Evolutionary conservation across 768 basidiomycete genomes (phyloP), one percentile per base, ranked within the genome.

Genomic region (Chiua virens): DNA sequence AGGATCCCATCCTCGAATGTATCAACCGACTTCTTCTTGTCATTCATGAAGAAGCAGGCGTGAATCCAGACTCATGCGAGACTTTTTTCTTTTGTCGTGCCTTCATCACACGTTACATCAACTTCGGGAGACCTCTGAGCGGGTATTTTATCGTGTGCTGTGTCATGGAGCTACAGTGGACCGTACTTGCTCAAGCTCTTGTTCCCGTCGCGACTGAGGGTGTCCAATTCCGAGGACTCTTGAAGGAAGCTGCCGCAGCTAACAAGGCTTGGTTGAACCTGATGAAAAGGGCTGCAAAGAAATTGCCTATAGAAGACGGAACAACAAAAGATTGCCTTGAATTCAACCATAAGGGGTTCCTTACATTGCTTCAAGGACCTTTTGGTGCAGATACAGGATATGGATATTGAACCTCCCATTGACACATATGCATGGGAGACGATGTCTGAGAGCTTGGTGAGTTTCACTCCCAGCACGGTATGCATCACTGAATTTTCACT

Each of bases 401-500:
- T 93, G 82, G 89, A 92, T 14, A 73, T 75, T 4, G 87, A 90
- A 52, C 91, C 89, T 13, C 79, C 86, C 0, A 60, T 86, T 30
- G 92, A 94, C 64, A 89, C 87, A n/a, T 94, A 92, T 68, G 84
- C 89, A 45, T 93, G 87, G 86, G 92, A 94, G 64, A 93, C 92
- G 0, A 86, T 94, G 85, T 89, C 92, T 10, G 92, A 94, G 64
- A 88, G 87, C 57, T 68, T 94, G 77, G 92, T 91, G 58, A 42
- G 81, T 69, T 36, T 39, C 20, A 44, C 22, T 49, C 47, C 11
- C 21, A 21, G 18, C 5, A 41, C 28, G 13, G n/a, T 35, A 15
- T 30, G n/a, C 40, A 36, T 48, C 34, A 7, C 42, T 44, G 21
- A 18, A 25, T 17, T 51, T 45, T 5, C 15, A 32, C 6, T 44